A percentile compares a stretch with the other conserved stretches of the same genome.
phyloP scores from a whole-genome alignment of 1,284 basidiomycete species.

The Bjerkandera adusta region DNA sequence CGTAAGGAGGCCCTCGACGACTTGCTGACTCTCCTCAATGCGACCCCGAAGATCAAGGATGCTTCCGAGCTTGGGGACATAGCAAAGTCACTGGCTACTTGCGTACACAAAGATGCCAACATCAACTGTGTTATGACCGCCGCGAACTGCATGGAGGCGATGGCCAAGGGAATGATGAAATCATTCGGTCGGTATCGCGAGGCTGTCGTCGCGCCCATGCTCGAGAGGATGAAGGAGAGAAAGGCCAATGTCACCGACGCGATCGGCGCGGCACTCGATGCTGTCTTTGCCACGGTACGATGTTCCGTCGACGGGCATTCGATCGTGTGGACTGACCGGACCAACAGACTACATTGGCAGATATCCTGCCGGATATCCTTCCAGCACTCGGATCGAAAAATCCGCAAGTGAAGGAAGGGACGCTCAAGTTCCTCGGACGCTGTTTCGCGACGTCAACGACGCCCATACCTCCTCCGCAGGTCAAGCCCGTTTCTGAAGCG shows the following conservation, averaged over 20 bases:
- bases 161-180: conserved; percentile 81
- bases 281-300: conserved; percentile 81
- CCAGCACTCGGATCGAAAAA: conserved; percentile 87
- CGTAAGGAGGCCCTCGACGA: conserved; percentile 92
- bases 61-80: conserved; percentile 73
- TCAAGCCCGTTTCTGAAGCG: conserved; percentile 84
- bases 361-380: conserved; percentile 85
- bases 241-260: conserved; percentile 90
- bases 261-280: conserved; percentile 87
- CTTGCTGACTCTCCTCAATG: conserved; percentile 69
- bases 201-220: conserved; percentile 72
- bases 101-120: conserved; percentile 90
- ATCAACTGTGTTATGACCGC: conserved; percentile 94
- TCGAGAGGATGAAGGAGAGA: conserved; percentile 94
- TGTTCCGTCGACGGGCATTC: conserved; percentile 10
- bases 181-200: conserved; percentile 80
- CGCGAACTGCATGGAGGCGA: conserved; percentile 81
- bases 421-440: conserved; percentile 85
- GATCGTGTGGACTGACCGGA: conserved; percentile 13
- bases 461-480: conserved; percentile 70
- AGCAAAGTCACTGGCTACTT: conserved; percentile 73
- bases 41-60: conserved; percentile 79
- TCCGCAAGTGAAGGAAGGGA: conserved; percentile 95
- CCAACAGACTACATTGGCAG: conserved; percentile 72
- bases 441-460: conserved; percentile 72